Evolutionary conservation across 2,329 filamentous ascomycete genomes (phyloP).

Genomic region (Myriosclerotinia scirpicola): DNA sequence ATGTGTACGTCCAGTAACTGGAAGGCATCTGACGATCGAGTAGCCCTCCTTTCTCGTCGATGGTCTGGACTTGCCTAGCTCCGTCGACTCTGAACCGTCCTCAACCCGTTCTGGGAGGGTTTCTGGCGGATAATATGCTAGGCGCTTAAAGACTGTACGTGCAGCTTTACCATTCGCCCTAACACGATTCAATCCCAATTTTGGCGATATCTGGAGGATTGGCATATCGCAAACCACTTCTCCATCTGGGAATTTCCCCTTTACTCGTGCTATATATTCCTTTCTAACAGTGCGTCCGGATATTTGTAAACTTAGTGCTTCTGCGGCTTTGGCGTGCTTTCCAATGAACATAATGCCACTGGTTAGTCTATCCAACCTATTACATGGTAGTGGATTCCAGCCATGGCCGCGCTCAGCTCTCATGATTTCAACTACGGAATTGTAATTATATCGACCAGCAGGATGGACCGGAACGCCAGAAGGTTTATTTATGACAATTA

Average conservation of each 20-base stretch:
- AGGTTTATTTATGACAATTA: constrained; percentile 97
- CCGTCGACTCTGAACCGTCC: constrained; percentile 15
- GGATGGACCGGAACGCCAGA: constrained; percentile 94
- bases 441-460: constrained; percentile 92
- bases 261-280: constrained; percentile 90
- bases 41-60: constrained; percentile 70
- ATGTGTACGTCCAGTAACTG: constrained; percentile 90
- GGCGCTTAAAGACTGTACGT: constrained; percentile 82
- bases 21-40: constrained; percentile 90
- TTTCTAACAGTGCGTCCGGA: constrained; percentile 81
- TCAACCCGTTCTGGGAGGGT: constrained; percentile 28
- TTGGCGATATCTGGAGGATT: constrained; percentile 90
- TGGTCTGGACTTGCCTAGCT: constrained; percentile 36
- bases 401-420: constrained; percentile 64
- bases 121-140: constrained; percentile 81
- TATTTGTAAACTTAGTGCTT: constrained; percentile 74
- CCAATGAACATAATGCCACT: constrained; percentile 98
- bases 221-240: constrained; percentile 92
- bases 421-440: constrained; percentile 92
- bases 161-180: constrained; percentile 88
- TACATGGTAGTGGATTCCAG: constrained; percentile 70
- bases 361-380: constrained; percentile 89
- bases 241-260: constrained; percentile 86
- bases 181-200: constrained; percentile 91
- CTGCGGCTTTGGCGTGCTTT: constrained; percentile 79